These are phyloP conservation scores for Otatea glauca DNA, from an alignment of 176 grass and related monocot genomes.

Conservation along the genomic window DNA sequence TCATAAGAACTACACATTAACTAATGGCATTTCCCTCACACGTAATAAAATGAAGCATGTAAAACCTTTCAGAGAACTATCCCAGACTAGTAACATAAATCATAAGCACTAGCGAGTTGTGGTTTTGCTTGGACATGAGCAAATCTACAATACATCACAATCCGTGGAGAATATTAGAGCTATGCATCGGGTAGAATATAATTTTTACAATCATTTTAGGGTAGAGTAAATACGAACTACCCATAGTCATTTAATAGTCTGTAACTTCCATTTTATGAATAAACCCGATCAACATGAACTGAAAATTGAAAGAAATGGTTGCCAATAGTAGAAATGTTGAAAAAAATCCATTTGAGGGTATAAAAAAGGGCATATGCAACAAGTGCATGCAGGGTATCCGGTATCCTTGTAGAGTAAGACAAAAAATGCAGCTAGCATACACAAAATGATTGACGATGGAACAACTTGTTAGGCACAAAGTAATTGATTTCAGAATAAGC, in stretches of 20 bases:
- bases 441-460: constrained; percentile 6
- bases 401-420: neutral
- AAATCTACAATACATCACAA: neutral
- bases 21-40: neutral
- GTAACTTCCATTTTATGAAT: constrained; percentile 1
- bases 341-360: neutral
- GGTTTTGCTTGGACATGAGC: constrained; percentile 18
- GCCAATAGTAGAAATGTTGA: constrained; percentile 19
- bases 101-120: neutral
- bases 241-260: constrained; percentile 6
- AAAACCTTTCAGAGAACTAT: neutral
- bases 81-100: neutral
- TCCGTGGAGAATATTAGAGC: neutral
- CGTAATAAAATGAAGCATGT: neutral
- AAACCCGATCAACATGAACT: constrained; percentile 15
- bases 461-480: neutral
- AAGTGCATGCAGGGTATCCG: neutral
- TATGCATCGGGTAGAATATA: neutral
- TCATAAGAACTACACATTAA: constrained; percentile 8
- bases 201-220: neutral
- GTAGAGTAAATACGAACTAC: constrained; percentile 9
- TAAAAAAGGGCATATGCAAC: constrained; percentile 9
- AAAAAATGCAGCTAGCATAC: neutral
- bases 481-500: neutral
- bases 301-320: constrained; percentile 14